Conservation (phyloP, 1,284 basidiomycete genomes). For the Ceratobasidium sp. region DNA sequence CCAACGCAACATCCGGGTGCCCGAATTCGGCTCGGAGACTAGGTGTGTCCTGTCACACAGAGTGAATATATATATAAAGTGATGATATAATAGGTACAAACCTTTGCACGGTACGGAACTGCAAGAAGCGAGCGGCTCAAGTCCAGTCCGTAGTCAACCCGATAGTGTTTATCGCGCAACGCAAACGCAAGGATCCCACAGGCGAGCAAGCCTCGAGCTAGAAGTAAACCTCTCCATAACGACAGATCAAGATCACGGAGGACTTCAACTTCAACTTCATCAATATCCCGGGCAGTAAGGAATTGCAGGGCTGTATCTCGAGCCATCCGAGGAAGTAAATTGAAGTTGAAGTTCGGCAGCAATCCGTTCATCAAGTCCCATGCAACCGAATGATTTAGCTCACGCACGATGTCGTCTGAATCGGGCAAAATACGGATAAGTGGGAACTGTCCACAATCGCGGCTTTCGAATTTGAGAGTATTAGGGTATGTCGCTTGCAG, state of each 20-base stretch:
- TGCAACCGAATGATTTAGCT: slow-evolving; percentile 44
- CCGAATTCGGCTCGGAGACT: slow-evolving; percentile 61
- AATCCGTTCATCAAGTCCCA: slow-evolving; percentile 47
- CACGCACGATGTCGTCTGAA: slow-evolving; percentile 45
- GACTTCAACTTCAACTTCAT: neutral
- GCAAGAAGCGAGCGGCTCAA: slow-evolving; percentile 56
- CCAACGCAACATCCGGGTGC: slow-evolving; percentile 60
- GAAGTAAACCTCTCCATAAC: slow-evolving; percentile 53
- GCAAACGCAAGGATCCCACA: slow-evolving; percentile 55
- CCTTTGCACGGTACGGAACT: slow-evolving; percentile 62
- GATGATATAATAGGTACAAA: too few species aligned
- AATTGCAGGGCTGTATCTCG: neutral
- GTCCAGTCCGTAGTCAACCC: slow-evolving; percentile 63
- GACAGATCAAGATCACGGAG: neutral
- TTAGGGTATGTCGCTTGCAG: neutral
- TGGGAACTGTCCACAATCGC: slow-evolving; percentile 47
- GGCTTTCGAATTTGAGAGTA: neutral
- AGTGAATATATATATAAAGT: too few species aligned
- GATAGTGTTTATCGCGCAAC: slow-evolving; percentile 57
- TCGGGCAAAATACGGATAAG: slow-evolving; percentile 49
- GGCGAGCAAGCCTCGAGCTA: slow-evolving; percentile 56
- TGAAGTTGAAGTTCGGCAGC: slow-evolving; percentile 40
- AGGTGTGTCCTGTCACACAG: slow-evolving; percentile 58
- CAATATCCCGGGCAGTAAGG: slow-evolving; percentile 7
- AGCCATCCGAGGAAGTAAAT: neutral